Evolutionary conservation across 495 filamentous ascomycete genomes (phyloP).

Genomic region (Hamigera avellanea): DNA sequence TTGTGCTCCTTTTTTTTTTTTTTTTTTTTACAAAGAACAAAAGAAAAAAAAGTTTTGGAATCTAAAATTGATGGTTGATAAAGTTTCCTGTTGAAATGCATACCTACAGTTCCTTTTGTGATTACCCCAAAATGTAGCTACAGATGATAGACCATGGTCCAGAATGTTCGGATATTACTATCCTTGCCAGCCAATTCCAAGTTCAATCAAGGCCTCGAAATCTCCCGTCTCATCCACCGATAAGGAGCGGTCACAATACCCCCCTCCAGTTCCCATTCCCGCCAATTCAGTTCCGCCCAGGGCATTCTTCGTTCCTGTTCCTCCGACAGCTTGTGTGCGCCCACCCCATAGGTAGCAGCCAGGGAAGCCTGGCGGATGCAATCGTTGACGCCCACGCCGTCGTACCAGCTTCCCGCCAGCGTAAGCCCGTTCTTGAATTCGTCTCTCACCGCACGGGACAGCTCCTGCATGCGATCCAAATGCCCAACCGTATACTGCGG

Average conservation of each 20-base stretch:
- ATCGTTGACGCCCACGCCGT: slow-evolving; percentile 50
- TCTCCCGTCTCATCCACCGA: slow-evolving; percentile 6
- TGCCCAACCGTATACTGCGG: slow-evolving; percentile 85
- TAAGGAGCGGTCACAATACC: slow-evolving; percentile 24
- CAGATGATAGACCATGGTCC: too few relatives aligned
- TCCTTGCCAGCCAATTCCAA: too few relatives aligned
- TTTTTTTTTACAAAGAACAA: too few relatives aligned
- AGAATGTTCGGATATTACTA: too few relatives aligned
- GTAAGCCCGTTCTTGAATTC: slow-evolving; percentile 53
- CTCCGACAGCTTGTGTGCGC: slow-evolving; percentile 17
- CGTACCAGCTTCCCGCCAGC: slow-evolving; percentile 74
- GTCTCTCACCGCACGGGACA: slow-evolving; percentile 40
- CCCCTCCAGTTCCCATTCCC: slow-evolving; percentile 21
- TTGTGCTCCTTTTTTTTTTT: too few relatives aligned
- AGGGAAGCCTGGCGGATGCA: slow-evolving; percentile 40
- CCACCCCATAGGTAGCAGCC: slow-evolving; percentile 22
- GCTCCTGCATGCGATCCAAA: slow-evolving; percentile 43
- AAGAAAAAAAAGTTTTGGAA: too few relatives aligned
- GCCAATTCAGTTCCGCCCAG: slow-evolving; percentile 10
- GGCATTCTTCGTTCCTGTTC: slow-evolving; percentile 5
- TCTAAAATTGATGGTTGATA: too few relatives aligned
- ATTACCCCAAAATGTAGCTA: too few relatives aligned
- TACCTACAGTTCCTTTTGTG: too few relatives aligned
- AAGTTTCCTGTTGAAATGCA: too few relatives aligned
- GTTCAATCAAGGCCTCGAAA: too few relatives aligned